Base-by-base conservation (phyloP, 78 protist species). In the Cavenderia fasciculata region DNA sequence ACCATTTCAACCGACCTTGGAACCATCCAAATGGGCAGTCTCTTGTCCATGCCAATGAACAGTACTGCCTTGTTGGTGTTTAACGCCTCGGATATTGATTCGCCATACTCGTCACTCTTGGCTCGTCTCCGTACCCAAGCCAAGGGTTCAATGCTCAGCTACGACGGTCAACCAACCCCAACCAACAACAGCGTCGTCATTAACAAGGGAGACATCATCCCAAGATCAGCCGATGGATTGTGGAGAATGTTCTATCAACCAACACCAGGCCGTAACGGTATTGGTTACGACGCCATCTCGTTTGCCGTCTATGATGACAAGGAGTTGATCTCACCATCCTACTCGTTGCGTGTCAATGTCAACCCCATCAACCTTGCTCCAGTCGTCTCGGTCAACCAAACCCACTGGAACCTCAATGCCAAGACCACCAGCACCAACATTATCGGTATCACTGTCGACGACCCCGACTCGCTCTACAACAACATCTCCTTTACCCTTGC, bases 191-290 rank as follows among this genome's bases (percentile, higher is more conserved):
- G n/a, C n/a, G n/a, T n/a, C n/a, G n/a, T n/a, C n/a, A n/a, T n/a
- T n/a, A n/a, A n/a, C n/a, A n/a, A n/a, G n/a, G n/a, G n/a, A n/a
- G n/a, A n/a, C n/a, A n/a, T n/a, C n/a, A n/a, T n/a, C n/a, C n/a
- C n/a, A n/a, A n/a, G 72, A 19, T 63, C 72, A 14, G 14, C 72
- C 72, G n/a, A 63, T 21, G 72, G 72, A 38, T n/a, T 63, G 19
- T 63, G 72, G 72, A 33, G 72, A 38, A 14, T 63, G 27, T 18
- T 40, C n/a, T 63, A 63, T 18, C 25, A 34, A 18, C 14, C 72
- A 7, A 19, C 72, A 40, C 43, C 4, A 2, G 47, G 47, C 38
- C 18, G 43, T 19, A 38, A 6, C 25, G 72, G 72, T 63, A 63
- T 38, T 5, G n/a, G n/a, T 3, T 36, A n/a, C 72, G 43, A 19